phyloP scores from a whole-genome alignment of 2,329 filamentous ascomycete genomes.

The Aspergillus alliaceus region DNA sequence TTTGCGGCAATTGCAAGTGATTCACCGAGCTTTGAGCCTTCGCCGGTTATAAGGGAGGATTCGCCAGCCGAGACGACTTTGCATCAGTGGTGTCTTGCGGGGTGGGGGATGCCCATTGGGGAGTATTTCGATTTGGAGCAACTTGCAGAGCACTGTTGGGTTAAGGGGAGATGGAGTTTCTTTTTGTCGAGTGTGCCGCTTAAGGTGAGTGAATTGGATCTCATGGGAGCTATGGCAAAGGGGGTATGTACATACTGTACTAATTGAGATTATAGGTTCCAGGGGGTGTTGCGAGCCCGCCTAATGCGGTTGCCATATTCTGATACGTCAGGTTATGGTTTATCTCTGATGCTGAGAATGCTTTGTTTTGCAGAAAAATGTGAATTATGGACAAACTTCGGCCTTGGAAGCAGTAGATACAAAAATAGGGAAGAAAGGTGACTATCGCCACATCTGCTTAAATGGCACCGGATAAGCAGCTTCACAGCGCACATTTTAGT shows the following conservation, averaged over 20 bases:
- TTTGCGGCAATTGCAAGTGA: slow-evolving; percentile 61
- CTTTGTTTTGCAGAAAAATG: not conserved
- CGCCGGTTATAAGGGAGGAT: slow-evolving; percentile 40
- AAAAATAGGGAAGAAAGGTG: no score
- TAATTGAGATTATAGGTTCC: slow-evolving; percentile 33
- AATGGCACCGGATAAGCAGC: no score
- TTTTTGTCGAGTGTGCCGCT: slow-evolving; percentile 52
- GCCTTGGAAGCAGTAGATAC: no score
- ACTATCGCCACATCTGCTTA: no score
- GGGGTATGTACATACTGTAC: no score
- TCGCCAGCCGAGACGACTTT: slow-evolving; percentile 22
- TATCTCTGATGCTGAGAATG: not conserved
- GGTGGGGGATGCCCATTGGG: slow-evolving; percentile 51
- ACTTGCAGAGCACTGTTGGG: slow-evolving; percentile 38
- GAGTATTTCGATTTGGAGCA: slow-evolving; percentile 49
- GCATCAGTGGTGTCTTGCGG: slow-evolving; percentile 41
- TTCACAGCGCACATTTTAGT: no score
- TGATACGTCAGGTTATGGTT: slow-evolving; percentile 17
- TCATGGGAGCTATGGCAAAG: no score
- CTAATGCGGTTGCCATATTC: slow-evolving; percentile 48
- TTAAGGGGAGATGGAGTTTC: slow-evolving; percentile 43
- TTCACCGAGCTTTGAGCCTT: slow-evolving; percentile 52
- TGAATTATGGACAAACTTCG: not conserved
- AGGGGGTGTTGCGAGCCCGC: slow-evolving; percentile 48
- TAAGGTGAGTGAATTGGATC: slow-evolving; percentile 33